A percentile compares a stretch with the other conserved stretches of the same genome.
Conservation (phyloP, 2,329 filamentous ascomycete genomes). For the Hypoxylon sp. region DNA sequence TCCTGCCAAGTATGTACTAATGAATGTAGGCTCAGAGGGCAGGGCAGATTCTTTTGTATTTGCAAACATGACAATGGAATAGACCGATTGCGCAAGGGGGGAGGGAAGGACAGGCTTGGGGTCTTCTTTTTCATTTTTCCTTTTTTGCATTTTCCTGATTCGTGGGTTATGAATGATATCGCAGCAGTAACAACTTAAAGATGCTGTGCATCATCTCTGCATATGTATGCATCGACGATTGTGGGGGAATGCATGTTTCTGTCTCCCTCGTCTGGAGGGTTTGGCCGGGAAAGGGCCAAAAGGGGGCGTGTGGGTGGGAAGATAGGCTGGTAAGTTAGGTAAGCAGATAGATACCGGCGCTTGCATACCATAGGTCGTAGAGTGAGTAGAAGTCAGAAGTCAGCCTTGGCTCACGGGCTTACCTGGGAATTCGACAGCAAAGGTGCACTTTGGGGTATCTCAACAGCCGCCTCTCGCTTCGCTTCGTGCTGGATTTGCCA, state of each 20-base stretch:
- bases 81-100: slow-evolving; percentile 9
- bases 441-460: slow-evolving; percentile 41
- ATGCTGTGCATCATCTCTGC: slow-evolving; percentile 44
- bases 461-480: slow-evolving; percentile 30
- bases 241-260: slow-evolving; percentile 45
- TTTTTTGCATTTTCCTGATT: slow-evolving; percentile 32
- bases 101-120: slow-evolving; percentile 2
- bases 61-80: slow-evolving; percentile 33
- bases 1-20: slow-evolving; percentile 2
- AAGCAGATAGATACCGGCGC: slow-evolving; percentile 12
- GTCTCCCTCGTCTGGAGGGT: slow-evolving; percentile 10
- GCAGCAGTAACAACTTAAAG: slow-evolving; percentile 25
- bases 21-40: slow-evolving; percentile 10
- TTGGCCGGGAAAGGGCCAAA: slow-evolving; percentile 16
- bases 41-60: slow-evolving; percentile 27
- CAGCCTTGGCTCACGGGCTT: slow-evolving; percentile 35
- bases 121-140: not conserved
- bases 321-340: slow-evolving; percentile 10
- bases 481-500: slow-evolving; percentile 29
- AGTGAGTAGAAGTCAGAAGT: slow-evolving; percentile 9
- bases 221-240: slow-evolving; percentile 48
- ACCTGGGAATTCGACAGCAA: slow-evolving; percentile 27
- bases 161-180: slow-evolving; percentile 21
- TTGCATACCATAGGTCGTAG: slow-evolving; percentile 15
- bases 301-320: slow-evolving; percentile 22